These are phyloP conservation scores for Euphorbia corollata DNA, from an alignment of 441 rosid genomes.

Conservation along the genomic window DNA sequence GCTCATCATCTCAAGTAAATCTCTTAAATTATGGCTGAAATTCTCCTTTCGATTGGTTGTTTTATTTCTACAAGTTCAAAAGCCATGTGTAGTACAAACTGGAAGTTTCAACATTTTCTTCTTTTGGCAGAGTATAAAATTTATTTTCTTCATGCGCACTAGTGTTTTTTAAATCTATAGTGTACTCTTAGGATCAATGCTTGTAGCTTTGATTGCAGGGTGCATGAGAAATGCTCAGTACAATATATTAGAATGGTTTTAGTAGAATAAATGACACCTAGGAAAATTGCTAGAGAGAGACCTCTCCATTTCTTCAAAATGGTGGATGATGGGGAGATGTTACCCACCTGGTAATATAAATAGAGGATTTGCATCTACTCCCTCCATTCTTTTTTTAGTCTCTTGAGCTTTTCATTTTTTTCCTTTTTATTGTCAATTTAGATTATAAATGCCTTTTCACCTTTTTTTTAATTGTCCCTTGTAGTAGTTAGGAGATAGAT, in stretches of 20 bases:
- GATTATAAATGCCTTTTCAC: too few species aligned
- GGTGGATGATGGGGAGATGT: background rate
- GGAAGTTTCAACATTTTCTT: conserved; percentile 1
- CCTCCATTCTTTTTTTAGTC: too few species aligned
- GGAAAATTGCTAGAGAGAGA: background rate
- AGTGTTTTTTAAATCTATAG: background rate
- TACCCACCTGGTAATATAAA: background rate
- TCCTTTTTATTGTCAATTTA: too few species aligned
- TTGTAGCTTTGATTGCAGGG: background rate
- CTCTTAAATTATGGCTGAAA: background rate
- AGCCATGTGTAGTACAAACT: background rate
- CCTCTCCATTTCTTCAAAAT: background rate
- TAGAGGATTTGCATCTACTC: background rate
- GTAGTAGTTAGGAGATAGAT: too few species aligned
- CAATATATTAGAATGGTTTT: background rate
- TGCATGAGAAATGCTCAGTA: background rate
- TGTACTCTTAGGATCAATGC: background rate
- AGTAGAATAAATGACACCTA: background rate
- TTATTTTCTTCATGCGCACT: background rate
- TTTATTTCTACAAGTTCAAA: background rate
- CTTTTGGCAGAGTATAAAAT: background rate
- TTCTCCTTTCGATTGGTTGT: background rate
- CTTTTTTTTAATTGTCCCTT: too few species aligned
- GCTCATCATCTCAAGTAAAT: conserved; percentile 49
- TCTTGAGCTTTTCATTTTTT: too few species aligned